Evolutionary conservation across 805 yeast genomes (phyloP), one percentile per base, ranked within the genome.

Genomic region (Wickerhamiella spandovensis): DNA sequence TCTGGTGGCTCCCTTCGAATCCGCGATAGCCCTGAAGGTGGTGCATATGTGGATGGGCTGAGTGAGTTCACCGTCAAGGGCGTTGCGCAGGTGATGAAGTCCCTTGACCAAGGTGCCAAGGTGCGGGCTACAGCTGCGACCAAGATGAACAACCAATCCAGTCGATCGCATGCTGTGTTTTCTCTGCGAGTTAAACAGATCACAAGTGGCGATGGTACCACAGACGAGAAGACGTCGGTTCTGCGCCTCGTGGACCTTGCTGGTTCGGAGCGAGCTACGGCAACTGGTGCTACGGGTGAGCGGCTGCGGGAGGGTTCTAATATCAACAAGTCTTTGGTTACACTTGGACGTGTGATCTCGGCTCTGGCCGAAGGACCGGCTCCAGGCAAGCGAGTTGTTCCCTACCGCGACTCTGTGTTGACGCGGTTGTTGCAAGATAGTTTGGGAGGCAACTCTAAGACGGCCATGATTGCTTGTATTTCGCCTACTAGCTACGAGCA

Each of bases 391-490:
- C 54, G 52, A 5, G 64, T 77, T 15, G 73, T 80, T 1, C 90
- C 90, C 0, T 82, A 81, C 58, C 69, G 95, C 54, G 95, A 85
- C 56, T 83, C 94, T 0, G 70, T 74, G 0, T 67, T 85, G 49
- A 85, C 95, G 0, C 82, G 89, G 77, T 67, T 85, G 2, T 68
- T 85, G 54, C 81, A 80, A 59, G 90, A 84, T 56, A 79, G 78
- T 52, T 67, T 86, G 37, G 87, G 92, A 1, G 95, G 95, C 1
- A 83, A 84, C 60, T 81, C 92, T n/a, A 84, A 82, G 59, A 88
- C 95, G 0, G 81, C 82, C 1, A 78, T 87, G 83, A 75, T 87
- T n/a, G 92, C 92, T 20, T 86, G 94, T 62, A 72, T 87, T 0
- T 79, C 94, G 0, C 94, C 95, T 0, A 71, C 78, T 17, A 90